These are phyloP conservation scores for Termitomyces bulborhizus DNA, from an alignment of 768 basidiomycete species.

Conservation along the genomic window DNA sequence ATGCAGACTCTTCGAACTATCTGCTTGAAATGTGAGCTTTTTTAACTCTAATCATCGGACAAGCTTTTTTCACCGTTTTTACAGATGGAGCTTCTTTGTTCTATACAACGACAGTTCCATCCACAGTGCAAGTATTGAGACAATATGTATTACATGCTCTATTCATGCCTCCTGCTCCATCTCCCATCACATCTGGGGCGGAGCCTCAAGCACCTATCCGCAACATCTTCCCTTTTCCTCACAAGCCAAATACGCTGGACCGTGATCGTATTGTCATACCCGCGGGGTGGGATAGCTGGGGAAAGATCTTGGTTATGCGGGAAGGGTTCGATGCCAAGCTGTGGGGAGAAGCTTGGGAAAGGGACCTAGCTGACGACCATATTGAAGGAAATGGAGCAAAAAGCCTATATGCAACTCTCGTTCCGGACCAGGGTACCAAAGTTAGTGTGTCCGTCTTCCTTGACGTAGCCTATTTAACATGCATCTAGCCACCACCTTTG, in stretches of 20 bases:
- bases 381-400: constrained; percentile 53
- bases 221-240: constrained; percentile 81
- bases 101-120: constrained; percentile 80
- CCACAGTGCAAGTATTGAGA: constrained; percentile 68
- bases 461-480: neutral
- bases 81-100: constrained; percentile 89
- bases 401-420: constrained; percentile 61
- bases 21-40: constrained; percentile 79
- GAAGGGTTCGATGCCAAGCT: constrained; percentile 85
- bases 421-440: constrained; percentile 71
- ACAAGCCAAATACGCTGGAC: constrained; percentile 88
- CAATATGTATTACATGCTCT: constrained; percentile 81
- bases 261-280: constrained; percentile 90
- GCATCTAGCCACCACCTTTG: constrained; percentile 49
- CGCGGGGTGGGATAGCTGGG: constrained; percentile 97
- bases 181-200: constrained; percentile 53
- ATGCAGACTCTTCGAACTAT: constrained; percentile 95
- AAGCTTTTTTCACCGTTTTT: neutral
- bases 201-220: constrained; percentile 63
- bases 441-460: constrained; percentile 31
- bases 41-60: neutral
- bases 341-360: constrained; percentile 79
- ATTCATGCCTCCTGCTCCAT: constrained; percentile 71
- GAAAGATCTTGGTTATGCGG: constrained; percentile 84
- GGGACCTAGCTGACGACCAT: constrained; percentile 50